These are phyloP conservation scores for Rhodotorula sp. DNA, from an alignment of 1,284 basidiomycete genomes.

Conservation along the genomic window DNA sequence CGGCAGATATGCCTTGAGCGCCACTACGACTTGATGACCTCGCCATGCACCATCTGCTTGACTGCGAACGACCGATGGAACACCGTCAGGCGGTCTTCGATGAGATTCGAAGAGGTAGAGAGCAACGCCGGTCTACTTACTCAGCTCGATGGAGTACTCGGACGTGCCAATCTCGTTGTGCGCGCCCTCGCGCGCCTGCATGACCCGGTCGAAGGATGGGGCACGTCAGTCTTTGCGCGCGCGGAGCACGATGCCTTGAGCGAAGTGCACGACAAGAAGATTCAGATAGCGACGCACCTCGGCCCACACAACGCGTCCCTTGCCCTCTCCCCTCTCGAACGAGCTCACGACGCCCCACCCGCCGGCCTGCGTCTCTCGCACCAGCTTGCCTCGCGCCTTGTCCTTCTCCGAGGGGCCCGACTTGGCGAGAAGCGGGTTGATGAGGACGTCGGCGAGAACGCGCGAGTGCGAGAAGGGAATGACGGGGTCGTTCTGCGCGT, in stretches of 20 bases:
- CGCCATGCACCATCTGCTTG: neutral
- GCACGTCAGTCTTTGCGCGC: neutral
- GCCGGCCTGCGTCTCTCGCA: slow-evolving; percentile 57
- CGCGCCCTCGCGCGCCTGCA: slow-evolving; percentile 63
- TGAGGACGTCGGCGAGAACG: slow-evolving; percentile 58
- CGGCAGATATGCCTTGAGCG: too few relatives aligned
- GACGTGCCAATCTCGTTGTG: slow-evolving; percentile 67
- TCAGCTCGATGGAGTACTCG: slow-evolving; percentile 71
- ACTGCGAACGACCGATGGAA: neutral
- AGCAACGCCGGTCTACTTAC: slow-evolving; percentile 46
- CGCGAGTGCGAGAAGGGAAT: slow-evolving; percentile 76
- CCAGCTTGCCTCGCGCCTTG: slow-evolving; percentile 54
- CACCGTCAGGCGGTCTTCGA: neutral
- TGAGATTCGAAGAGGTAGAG: neutral
- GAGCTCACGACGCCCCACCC: slow-evolving; percentile 59
- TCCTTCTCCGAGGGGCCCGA: slow-evolving; percentile 48
- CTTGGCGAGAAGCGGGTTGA: slow-evolving; percentile 64
- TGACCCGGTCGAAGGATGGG: neutral
- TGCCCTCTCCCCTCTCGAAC: slow-evolving; percentile 51
- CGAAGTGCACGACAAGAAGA: neutral
- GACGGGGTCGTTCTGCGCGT: slow-evolving; percentile 73
- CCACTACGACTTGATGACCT: too few relatives aligned
- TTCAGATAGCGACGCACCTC: slow-evolving; percentile 9
- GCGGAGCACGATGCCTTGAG: too few relatives aligned
- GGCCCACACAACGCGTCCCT: slow-evolving; percentile 24